A percentile compares a stretch with the other conserved stretches of the same genome.
phyloP scores from a whole-genome alignment of 2,329 filamentous ascomycete genomes.

The Raffaelea arxii region DNA sequence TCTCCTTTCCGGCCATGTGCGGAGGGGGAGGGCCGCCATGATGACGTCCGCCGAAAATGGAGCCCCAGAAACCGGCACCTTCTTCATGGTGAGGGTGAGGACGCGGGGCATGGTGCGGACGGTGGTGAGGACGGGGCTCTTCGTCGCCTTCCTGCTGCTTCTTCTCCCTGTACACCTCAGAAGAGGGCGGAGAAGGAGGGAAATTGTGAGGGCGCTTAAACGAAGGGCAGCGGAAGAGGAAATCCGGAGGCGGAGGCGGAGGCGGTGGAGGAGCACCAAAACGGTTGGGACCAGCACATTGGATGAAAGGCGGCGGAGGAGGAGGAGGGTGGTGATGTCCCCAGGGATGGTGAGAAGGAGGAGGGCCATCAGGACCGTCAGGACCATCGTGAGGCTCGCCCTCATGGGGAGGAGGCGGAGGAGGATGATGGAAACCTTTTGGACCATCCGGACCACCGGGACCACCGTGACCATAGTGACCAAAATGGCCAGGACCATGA shows the following conservation, averaged over 20 bases:
- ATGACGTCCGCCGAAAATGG: too few relatives aligned
- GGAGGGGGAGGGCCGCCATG: too few relatives aligned
- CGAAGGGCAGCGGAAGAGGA: conserved; percentile 14
- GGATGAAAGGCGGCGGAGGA: neutral
- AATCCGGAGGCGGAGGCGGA: conserved; percentile 4
- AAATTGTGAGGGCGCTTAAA: neutral
- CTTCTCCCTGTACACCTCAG: too few relatives aligned
- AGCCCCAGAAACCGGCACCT: neutral
- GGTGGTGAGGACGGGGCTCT: neutral
- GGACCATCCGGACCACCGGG: neutral
- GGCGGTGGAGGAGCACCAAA: conserved; percentile 2
- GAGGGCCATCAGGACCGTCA: neutral
- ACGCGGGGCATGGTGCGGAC: neutral
- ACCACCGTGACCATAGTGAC: neutral
- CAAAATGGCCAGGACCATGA: neutral
- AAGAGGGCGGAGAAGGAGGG: neutral
- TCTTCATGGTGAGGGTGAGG: neutral
- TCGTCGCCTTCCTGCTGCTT: too few relatives aligned
- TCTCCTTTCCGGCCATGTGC: neutral
- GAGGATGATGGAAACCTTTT: neutral
- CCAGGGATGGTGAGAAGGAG: neutral
- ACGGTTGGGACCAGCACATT: conserved; percentile 1
- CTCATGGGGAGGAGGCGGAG: neutral
- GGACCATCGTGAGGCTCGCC: neutral
- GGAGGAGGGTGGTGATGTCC: neutral